Percentiles rank a stretch among this genome's conserved stretches.
Evolutionary conservation across 2,329 filamentous ascomycete species (phyloP).

Genomic region (Mycogone perniciosa): DNA sequence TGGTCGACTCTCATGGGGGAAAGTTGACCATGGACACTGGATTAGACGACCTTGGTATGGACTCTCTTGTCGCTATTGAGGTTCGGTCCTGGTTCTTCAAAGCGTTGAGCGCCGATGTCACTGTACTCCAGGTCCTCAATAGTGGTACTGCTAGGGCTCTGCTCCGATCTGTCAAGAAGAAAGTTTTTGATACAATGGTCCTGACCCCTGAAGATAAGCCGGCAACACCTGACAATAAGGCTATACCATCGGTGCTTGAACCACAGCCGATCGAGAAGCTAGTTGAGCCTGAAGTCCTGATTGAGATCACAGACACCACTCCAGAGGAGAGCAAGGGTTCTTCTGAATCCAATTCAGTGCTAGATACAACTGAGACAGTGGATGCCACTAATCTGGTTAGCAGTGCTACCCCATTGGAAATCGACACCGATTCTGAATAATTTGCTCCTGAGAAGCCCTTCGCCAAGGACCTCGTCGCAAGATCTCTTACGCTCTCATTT

Average conservation of each 20-base stretch:
- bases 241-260: background rate
- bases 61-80: too few relatives aligned
- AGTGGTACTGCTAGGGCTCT: background rate
- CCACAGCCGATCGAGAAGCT: background rate
- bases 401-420: background rate
- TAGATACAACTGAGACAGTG: background rate
- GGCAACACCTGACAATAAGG: background rate
- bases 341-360: background rate
- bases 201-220: background rate
- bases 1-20: background rate
- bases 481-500: background rate
- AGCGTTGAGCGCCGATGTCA: too few relatives aligned
- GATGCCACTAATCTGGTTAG: background rate
- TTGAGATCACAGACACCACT: background rate
- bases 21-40: constrained; percentile 13
- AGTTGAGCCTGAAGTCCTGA: background rate
- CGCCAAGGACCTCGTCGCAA: background rate
- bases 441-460: background rate
- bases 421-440: background rate
- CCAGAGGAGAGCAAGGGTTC: background rate
- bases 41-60: background rate
- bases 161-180: background rate
- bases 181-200: background rate
- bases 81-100: too few relatives aligned
- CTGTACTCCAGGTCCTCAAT: too few relatives aligned